Evolutionary conservation across 2,329 filamentous ascomycete species (phyloP), one percentile per base, ranked within the genome.

Genomic region (Trichoderma hamatum): DNA sequence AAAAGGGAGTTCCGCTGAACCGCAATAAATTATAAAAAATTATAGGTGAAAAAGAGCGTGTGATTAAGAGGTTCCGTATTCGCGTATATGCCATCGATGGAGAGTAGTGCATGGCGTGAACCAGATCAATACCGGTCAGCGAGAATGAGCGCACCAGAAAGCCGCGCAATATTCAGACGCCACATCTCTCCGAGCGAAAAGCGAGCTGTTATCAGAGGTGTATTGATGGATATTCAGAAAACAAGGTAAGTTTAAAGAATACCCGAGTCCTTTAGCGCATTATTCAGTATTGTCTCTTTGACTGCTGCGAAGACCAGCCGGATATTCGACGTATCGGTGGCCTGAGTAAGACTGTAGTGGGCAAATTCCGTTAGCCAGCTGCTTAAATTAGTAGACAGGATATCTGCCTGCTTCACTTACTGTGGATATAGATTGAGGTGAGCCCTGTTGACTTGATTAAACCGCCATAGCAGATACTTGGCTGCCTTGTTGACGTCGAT

Each of bases 241-340:
- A 56, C 19, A 43, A 49, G 30, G 64, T 70, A 56, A 49, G 69
- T 73, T 91, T 82, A 94, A 75, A 99, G 88, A 80, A 99, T 98
- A 74, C 96, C 96, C 26, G 96, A 98, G 80, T 99, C 96, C 83
- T 97, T 97, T 74, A 99, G 87, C 59, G 96, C 96, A 79, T 99
- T 99, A 81, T 98, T 97, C 74, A 99, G 84, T 76, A 99, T 99
- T 39, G 96, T 99, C 82, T 99, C 96, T 80, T 99, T 99, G 70
- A 99, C 96, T 10, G 96, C 96, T 39, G 95, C 96, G 81, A 99
- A 99, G 59, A 99, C 96, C 46, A 99, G 87, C 73, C 96, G 92
- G 76, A 99, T 97, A 78, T 99, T 99, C 64, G 94, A 97, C 4
- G 96, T 99, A 80, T 99, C 96, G 72, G 96, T 99, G 56, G 96